Evolutionary conservation across 2,329 filamentous ascomycete species (phyloP).

Genomic region (Pseudogymnoascus pannorum): DNA sequence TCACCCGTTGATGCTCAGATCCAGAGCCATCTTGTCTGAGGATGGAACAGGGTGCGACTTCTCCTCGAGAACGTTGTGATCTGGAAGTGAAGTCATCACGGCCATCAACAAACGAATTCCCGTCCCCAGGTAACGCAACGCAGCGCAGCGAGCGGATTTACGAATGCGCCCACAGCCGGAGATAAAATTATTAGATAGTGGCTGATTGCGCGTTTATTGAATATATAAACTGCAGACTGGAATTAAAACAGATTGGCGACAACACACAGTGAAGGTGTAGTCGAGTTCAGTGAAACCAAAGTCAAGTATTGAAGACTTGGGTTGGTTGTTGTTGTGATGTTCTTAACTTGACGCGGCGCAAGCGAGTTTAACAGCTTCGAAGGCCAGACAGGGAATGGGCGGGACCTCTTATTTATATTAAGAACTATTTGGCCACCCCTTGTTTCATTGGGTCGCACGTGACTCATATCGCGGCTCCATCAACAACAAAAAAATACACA

Average conservation of each 20-base stretch:
- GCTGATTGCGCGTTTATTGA: not conserved
- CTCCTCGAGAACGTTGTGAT: constrained; percentile 35
- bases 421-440: constrained; percentile 5
- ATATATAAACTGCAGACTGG: not conserved
- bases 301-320: constrained; percentile 10
- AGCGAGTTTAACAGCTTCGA: not conserved
- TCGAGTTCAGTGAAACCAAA: not conserved
- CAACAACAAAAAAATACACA: not conserved
- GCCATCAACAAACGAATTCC: constrained; percentile 36
- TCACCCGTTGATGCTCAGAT: constrained; percentile 52
- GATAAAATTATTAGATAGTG: not conserved
- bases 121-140: constrained; percentile 9
- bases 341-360: constrained; percentile 3
- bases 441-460: constrained; percentile 1
- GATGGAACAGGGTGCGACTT: constrained; percentile 42
- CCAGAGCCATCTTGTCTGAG: constrained; percentile 44
- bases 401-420: constrained; percentile 7
- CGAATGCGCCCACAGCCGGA: constrained; percentile 31
- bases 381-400: constrained; percentile 2
- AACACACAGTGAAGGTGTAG: constrained; percentile 1
- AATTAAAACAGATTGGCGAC: not conserved
- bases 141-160: not conserved
- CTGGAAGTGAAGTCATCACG: constrained; percentile 44
- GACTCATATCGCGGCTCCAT: not conserved
- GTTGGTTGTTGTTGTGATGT: constrained; percentile 5